Conservation (phyloP, 495 filamentous ascomycete species). For the Physcia stellaris region DNA sequence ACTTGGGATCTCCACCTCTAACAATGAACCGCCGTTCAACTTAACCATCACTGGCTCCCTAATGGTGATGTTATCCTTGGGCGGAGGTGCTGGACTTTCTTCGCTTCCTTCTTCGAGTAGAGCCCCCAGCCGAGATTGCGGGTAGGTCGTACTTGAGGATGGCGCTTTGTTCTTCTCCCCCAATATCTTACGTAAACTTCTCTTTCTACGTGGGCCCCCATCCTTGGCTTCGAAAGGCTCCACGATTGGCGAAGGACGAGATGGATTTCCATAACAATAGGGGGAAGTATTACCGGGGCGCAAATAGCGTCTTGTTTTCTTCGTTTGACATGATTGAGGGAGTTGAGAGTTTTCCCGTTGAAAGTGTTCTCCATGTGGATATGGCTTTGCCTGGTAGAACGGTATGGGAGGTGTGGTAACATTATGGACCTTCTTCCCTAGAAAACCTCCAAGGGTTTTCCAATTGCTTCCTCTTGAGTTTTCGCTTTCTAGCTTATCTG, state of each 20-base stretch:
- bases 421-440: not conserved
- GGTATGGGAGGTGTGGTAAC: not conserved
- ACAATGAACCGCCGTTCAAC: slow-evolving; percentile 11
- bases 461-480: slow-evolving; percentile 39
- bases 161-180: not conserved
- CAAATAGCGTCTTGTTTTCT: too few species aligned
- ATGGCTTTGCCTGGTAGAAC: too few species aligned
- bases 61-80: not conserved
- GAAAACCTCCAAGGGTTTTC: slow-evolving; percentile 34
- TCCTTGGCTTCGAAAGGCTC: too few species aligned
- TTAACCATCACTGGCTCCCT: slow-evolving; percentile 1
- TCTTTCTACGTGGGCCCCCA: slow-evolving; percentile 13
- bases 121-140: not conserved
- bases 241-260: too few species aligned
- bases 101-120: not conserved
- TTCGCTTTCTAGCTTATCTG: slow-evolving; percentile 11
- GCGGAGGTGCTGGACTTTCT: not conserved
- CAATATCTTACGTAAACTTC: not conserved
- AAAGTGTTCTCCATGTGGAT: too few species aligned
- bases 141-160: not conserved
- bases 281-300: too few species aligned
- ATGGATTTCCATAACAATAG: too few species aligned
- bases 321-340: too few species aligned
- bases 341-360: too few species aligned
- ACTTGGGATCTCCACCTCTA: slow-evolving; percentile 71